Percentiles rank a stretch among this genome's conserved stretches.
Conservation (phyloP, 345 rosid genomes). For the Ceriops zippeliana region DNA sequence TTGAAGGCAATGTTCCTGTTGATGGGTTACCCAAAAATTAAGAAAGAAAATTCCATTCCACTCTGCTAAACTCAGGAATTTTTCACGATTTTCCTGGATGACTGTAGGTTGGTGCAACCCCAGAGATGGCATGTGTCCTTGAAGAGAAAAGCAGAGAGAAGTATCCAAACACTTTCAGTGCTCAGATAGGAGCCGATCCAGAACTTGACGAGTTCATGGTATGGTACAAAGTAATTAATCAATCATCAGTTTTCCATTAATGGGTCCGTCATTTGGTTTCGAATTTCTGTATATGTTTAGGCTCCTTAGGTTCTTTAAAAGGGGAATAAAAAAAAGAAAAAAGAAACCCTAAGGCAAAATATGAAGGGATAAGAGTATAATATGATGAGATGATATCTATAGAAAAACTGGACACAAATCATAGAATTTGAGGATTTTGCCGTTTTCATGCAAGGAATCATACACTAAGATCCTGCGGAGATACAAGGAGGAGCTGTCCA, state of each 20-base stretch:
- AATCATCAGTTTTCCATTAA: neutral
- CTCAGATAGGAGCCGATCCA: slow-evolving; percentile 55
- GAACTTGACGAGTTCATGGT: slow-evolving; percentile 74
- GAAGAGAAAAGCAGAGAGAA: slow-evolving; percentile 46
- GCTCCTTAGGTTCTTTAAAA: neutral
- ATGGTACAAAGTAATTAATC: neutral
- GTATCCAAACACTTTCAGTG: slow-evolving; percentile 14
- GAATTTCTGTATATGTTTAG: too few species aligned
- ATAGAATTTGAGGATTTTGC: too few species aligned
- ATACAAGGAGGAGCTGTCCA: slow-evolving; percentile 61
- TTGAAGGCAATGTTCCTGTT: neutral
- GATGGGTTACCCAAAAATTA: neutral
- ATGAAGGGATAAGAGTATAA: neutral
- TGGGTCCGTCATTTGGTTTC: too few species aligned
- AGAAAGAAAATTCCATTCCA: neutral
- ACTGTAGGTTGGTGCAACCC: slow-evolving; percentile 55
- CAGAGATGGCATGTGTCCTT: slow-evolving; percentile 43
- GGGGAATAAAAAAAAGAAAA: neutral
- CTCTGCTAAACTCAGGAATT: neutral
- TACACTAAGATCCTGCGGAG: slow-evolving; percentile 53
- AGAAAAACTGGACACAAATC: too few species aligned
- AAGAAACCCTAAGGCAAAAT: too few species aligned
- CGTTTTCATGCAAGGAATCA: slow-evolving; percentile 38
- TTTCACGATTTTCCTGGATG: neutral
- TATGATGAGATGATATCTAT: neutral